A percentile compares a stretch with the other conserved stretches of the same genome.
These are phyloP conservation scores for Klebsormidium nitens DNA, from an alignment of 139 green algal species.

Conservation along the genomic window DNA sequence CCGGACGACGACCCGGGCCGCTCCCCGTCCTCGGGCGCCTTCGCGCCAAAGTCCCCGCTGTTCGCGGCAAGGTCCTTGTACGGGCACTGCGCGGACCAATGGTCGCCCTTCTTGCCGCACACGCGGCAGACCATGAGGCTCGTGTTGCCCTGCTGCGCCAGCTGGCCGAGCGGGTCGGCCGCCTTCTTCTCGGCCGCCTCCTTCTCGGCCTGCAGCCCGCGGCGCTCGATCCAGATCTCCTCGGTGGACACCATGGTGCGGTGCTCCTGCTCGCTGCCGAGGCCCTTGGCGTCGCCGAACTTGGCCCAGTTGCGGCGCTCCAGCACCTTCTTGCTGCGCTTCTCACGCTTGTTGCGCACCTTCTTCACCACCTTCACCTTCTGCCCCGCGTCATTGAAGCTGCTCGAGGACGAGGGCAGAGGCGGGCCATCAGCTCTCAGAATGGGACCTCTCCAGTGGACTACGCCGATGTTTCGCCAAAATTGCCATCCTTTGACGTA, in stretches of 20 bases:
- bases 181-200: constrained; percentile 73
- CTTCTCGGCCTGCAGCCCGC: constrained; percentile 56
- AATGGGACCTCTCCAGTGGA: not conserved
- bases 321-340: constrained; percentile 74
- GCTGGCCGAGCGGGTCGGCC: constrained; percentile 61
- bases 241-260: constrained; percentile 66
- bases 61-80: constrained; percentile 51
- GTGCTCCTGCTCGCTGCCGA: constrained; percentile 46
- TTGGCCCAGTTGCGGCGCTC: constrained; percentile 71
- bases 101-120: constrained; percentile 68
- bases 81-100: constrained; percentile 55
- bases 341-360: constrained; percentile 40
- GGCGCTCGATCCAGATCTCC: constrained; percentile 89
- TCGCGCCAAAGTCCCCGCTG: constrained; percentile 47
- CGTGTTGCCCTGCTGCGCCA: constrained; percentile 48
- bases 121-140: constrained; percentile 51
- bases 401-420: too few relatives aligned
- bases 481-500: too few relatives aligned
- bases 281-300: constrained; percentile 71
- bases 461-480: too few relatives aligned
- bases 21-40: constrained; percentile 66
- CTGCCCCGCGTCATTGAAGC: constrained; percentile 72
- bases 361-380: constrained; percentile 88
- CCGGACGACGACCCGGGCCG: constrained; percentile 42
- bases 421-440: too few relatives aligned